Base-by-base conservation (phyloP, 805 yeast species). In the Kodamaea fukazawae region DNA sequence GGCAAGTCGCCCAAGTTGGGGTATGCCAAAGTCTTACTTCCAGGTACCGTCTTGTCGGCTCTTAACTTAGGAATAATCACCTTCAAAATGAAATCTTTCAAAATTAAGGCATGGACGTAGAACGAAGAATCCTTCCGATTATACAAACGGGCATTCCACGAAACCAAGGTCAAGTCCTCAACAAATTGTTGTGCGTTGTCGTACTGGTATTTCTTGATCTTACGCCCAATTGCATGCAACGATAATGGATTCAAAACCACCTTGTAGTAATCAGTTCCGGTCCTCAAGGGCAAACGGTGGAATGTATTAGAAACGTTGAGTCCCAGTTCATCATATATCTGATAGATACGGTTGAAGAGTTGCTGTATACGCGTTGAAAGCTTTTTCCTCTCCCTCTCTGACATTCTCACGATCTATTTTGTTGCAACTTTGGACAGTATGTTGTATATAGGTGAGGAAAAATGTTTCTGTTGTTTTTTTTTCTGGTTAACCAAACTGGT, bases 121-220 rank as follows among this genome's bases (percentile, higher is more conserved):
- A 85, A 83, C 12, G 67, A 67, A 1, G 89, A 78, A 10, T 73
- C 80, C 46, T 79, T 81, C 42, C 79, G 80, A 61, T 91, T 91
- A 61, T 83, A 91, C 34, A 82, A 76, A 44, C 86, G 77, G 2
- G 97, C 96, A 56, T 91, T 91, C 89, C 95, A 87, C 1, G 87
- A 76, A 38, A 91, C 84, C 59, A 86, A 95, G 0, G 83, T 87
- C 43, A 90, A 57, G 59, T 90, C 96, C 42, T 69, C 74, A 27
- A 90, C 65, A 58, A 87, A 89, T 32, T 79, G 81, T 50, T 81
- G 84, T 1, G 86, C 78, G 33, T 69, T 69, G 4, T 65, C 58
- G 63, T 89, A 90, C 44, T 63, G 64, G 36, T 60, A 62, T 29
- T 72, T 67, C 43, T 78, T 77, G 26, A 86, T 61, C 43, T 76